Evolutionary conservation across 2,329 filamentous ascomycete genomes (phyloP), one percentile per base, ranked within the genome.

Genomic region (Colletotrichum euphorbiae): DNA sequence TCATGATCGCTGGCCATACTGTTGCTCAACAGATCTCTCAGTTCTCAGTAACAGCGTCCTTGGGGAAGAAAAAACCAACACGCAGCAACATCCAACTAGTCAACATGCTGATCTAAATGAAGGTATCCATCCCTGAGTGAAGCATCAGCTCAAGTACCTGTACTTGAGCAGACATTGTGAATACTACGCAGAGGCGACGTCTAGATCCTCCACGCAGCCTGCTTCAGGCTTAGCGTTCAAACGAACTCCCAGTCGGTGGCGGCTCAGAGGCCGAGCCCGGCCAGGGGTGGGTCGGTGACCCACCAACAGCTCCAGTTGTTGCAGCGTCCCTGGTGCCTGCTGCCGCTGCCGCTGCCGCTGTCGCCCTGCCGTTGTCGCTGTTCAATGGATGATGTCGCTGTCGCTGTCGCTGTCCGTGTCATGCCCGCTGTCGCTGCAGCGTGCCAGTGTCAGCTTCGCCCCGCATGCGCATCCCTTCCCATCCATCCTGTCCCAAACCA

Each of bases 401-500:
- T 19, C 52, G 52, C 19, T 55, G 56, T 46, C 56, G 43, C 56
- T 50, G 43, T 59, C 43, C 42, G 19, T 50, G 43, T 36, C 28
- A 54, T 56, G 52, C 52, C 52, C 33, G 45, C 21, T 31, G 46
- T 46, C 56, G 13, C 52, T 28, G 42, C 28, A 60, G 45, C 57
- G 45, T 60, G 45, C 48, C 45, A 60, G 57, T 28, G 55, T 33
- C 21, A 51, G 21, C 24, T 11, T 40, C 46, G 36, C 58, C 58
- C 48, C 46, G 58, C 58, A 52, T 61, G 56, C 56, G 56, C 43
- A 50, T 7, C 24, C 28, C 33, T 42, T 56, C 54, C 21, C 54
- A 43, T 45, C 55, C 40, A 57, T 62, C 46, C 62, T 31, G 31
- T 68, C 46, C 54, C 60, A 67, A 48, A 33, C 52, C 64, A 64